phyloP scores from a whole-genome alignment of 108 stramenopile genomes.

The Conticribra guillardii region DNA sequence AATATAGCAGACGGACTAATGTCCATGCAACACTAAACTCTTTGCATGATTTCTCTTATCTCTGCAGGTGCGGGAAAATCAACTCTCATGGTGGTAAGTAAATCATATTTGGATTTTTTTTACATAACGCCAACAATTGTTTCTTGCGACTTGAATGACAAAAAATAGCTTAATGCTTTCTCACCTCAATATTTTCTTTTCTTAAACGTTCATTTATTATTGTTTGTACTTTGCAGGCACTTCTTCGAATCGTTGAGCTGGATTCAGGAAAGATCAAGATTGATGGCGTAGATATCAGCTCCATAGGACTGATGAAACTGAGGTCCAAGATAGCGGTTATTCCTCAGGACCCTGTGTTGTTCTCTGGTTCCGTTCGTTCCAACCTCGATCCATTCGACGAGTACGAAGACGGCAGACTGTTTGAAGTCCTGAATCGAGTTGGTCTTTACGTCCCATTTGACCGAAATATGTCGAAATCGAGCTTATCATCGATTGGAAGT shows the following conservation, averaged over 20 bases:
- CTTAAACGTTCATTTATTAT: no score
- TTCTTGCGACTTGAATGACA: no score
- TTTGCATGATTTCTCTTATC: no score
- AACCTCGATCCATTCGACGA: conserved; percentile 94
- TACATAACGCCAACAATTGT: no score
- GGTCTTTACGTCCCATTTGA: conserved; percentile 47
- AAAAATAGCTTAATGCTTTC: no score
- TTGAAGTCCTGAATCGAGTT: conserved; percentile 74
- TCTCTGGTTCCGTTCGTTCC: conserved; percentile 85
- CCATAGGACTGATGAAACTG: conserved; percentile 79
- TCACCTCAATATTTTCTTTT: no score
- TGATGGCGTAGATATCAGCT: conserved; percentile 86
- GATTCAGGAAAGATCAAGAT: conserved; percentile 76
- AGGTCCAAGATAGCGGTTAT: conserved; percentile 89
- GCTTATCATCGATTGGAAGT: conserved; percentile 28
- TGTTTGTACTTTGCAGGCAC: no score
- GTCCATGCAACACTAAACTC: no score
- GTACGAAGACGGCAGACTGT: conserved; percentile 58
- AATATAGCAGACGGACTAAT: no score
- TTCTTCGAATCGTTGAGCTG: conserved; percentile 82
- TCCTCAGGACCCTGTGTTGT: conserved; percentile 96
- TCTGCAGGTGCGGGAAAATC: conserved; percentile 87
- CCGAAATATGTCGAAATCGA: conserved; percentile 40
- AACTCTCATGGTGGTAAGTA: conserved; percentile 86
- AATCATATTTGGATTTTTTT: no score